Base-by-base conservation (phyloP, 768 basidiomycete genomes). In the Naganishia antarctica region DNA sequence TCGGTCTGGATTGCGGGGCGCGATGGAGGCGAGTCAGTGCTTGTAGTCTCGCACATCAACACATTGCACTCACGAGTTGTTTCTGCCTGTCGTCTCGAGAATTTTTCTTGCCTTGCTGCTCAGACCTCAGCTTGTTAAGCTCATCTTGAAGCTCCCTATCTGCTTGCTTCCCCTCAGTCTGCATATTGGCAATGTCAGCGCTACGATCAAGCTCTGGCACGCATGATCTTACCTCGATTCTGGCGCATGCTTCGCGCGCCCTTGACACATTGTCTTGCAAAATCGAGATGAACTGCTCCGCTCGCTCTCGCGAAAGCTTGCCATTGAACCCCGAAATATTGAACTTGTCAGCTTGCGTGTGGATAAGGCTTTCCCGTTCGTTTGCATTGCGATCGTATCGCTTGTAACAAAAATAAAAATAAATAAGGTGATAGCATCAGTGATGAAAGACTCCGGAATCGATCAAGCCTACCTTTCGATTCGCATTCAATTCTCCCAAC, bases 341-440 rank as follows among this genome's bases (percentile, higher is more conserved):
- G 69, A 88, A 80, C 68, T 84, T 84, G 37, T 84, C 80, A 53
- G 85, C 82, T 16, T 90, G 83, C 50, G 86, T 84, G 13, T 83
- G 84, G 61, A 97, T 86, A 25, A 86, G 79, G 15, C 82, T 80
- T 74, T 93, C 91, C 31, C 93, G 85, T 4, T 86, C 85, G 1
- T 74, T 70, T 41, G 92, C 77, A 26, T 87, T 85, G 48, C 83
- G 80, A 60, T 86, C 84, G 77, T 94, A 89, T 15, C 84, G 84
- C 91, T 94, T n/a, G n/a, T n/a, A n/a, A n/a, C n/a, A n/a, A n/a
- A n/a, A n/a, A n/a, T n/a, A n/a, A n/a, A 25, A 25, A 13, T 5
- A 40, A 1, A 40, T 34, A 41, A 26, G 18, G 28, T n/a, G n/a
- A n/a, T n/a, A n/a, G n/a, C n/a, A n/a, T n/a, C n/a, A n/a, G n/a